Percentiles rank a stretch among this genome's conserved stretches.
phyloP scores from a whole-genome alignment of 2,329 filamentous ascomycete genomes.

The Plectosphaerella plurivora region DNA sequence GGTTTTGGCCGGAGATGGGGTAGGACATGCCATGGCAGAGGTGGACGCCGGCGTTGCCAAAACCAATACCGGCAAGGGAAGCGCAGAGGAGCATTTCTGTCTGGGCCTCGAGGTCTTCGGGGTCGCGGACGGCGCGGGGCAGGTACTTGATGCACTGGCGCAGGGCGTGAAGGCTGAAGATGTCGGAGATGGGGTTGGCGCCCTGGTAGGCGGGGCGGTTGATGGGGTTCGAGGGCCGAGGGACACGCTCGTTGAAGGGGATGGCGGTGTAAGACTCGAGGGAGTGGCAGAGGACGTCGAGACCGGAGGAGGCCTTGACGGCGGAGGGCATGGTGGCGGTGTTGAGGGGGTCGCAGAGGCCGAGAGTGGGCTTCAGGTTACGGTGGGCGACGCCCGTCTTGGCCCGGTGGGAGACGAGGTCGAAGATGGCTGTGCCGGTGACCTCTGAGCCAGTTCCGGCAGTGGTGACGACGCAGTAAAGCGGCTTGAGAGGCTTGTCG shows the following conservation, averaged over 20 bases:
- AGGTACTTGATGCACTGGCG: slow-evolving; percentile 85
- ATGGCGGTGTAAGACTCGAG: slow-evolving; percentile 98
- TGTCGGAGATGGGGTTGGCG: slow-evolving; percentile 94
- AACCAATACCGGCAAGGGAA: slow-evolving; percentile 90
- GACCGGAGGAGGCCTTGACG: slow-evolving; percentile 84
- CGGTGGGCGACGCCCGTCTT: slow-evolving; percentile 97
- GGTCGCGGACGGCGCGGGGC: slow-evolving; percentile 78
- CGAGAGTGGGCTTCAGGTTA: slow-evolving; percentile 90
- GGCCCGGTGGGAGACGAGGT: slow-evolving; percentile 80
- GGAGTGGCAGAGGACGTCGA: slow-evolving; percentile 93
- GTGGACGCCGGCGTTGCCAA: slow-evolving; percentile 96
- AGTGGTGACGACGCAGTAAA: slow-evolving; percentile 81
- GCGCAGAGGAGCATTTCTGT: slow-evolving; percentile 93
- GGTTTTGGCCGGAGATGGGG: slow-evolving; percentile 93
- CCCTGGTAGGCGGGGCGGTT: slow-evolving; percentile 92
- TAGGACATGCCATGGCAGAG: slow-evolving; percentile 70
- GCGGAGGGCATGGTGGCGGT: slow-evolving; percentile 93
- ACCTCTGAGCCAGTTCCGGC: slow-evolving; percentile 89
- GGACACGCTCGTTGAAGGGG: slow-evolving; percentile 80
- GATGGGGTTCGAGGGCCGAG: slow-evolving; percentile 84
- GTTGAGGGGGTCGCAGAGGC: slow-evolving; percentile 82
- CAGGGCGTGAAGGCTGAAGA: slow-evolving; percentile 88
- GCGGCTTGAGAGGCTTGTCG: slow-evolving; percentile 62
- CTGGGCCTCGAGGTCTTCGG: slow-evolving; percentile 89
- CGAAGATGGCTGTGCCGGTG: slow-evolving; percentile 96